phyloP scores from a whole-genome alignment of 2,329 filamentous ascomycete genomes.

The Fusarium haematococcum region DNA sequence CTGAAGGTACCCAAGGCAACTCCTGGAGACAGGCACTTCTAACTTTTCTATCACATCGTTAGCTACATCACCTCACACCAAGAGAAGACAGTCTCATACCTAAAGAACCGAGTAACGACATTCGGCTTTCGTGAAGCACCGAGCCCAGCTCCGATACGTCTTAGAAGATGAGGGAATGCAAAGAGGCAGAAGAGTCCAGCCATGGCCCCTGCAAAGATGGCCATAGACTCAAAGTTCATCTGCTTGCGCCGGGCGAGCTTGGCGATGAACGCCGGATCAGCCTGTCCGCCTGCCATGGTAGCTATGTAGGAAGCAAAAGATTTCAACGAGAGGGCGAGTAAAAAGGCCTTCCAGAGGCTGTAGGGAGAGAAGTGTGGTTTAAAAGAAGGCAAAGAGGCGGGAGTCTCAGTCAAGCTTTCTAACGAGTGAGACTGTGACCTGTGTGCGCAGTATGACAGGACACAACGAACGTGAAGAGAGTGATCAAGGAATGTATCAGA shows the following conservation, averaged over 20 bases:
- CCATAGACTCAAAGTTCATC: slow-evolving; percentile 44
- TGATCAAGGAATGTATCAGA: slow-evolving; percentile 23
- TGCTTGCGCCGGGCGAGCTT: slow-evolving; percentile 38
- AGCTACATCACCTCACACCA: neutral
- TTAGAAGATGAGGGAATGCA: slow-evolving; percentile 21
- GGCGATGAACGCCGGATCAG: slow-evolving; percentile 32
- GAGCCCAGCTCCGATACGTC: slow-evolving; percentile 18
- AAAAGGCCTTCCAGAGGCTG: neutral
- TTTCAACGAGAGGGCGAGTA: neutral
- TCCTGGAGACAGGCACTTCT: slow-evolving; percentile 45
- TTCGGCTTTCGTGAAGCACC: slow-evolving; percentile 25
- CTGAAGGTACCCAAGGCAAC: slow-evolving; percentile 45
- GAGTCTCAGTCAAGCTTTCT: slow-evolving; percentile 12
- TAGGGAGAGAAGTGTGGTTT: neutral
- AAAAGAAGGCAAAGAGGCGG: neutral
- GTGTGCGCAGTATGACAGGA: slow-evolving; percentile 31
- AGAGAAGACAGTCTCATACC: slow-evolving; percentile 17
- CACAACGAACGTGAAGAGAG: slow-evolving; percentile 29
- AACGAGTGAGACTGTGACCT: slow-evolving; percentile 19
- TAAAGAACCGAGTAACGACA: slow-evolving; percentile 17
- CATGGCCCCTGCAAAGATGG: slow-evolving; percentile 36
- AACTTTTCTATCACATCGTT: slow-evolving; percentile 38
- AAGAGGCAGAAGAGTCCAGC: slow-evolving; percentile 26
- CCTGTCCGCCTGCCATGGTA: slow-evolving; percentile 33
- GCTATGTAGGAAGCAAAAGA: neutral